Evolutionary conservation across 148 eudicot genomes (phyloP).

Genomic region (Linanthus parryae): DNA sequence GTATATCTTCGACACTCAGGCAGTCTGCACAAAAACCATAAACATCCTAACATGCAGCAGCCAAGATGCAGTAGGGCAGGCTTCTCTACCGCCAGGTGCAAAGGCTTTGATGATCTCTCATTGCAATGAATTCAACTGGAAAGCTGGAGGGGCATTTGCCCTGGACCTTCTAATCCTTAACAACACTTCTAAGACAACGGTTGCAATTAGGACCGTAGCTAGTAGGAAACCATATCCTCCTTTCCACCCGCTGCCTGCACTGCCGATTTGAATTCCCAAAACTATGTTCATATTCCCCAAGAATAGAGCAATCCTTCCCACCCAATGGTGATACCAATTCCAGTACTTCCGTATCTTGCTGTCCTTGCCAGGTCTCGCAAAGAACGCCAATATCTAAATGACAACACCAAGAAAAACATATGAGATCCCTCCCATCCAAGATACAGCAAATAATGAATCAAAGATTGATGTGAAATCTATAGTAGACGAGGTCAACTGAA

Average conservation of each 20-base stretch:
- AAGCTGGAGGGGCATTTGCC: conserved; percentile 32
- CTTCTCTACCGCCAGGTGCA: too few relatives aligned
- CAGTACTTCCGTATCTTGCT: conserved; percentile 67
- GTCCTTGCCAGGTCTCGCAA: conserved; percentile 64
- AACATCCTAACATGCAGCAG: too few relatives aligned
- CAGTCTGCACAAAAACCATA: too few relatives aligned
- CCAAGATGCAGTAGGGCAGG: too few relatives aligned
- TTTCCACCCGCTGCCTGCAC: conserved; percentile 69
- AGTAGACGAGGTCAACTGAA: too few relatives aligned
- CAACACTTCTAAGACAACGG: conserved; percentile 56
- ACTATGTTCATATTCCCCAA: conserved; percentile 73
- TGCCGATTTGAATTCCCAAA: conserved; percentile 67
- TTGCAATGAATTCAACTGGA: conserved; percentile 39
- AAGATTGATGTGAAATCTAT: too few relatives aligned
- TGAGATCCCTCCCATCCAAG: neutral
- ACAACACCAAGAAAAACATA: neutral
- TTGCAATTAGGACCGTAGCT: conserved; percentile 29
- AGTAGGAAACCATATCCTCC: conserved; percentile 80
- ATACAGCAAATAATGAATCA: too few relatives aligned
- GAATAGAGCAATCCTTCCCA: conserved; percentile 69
- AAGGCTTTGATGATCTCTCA: neutral
- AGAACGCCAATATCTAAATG: conserved; percentile 72
- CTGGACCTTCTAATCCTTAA: conserved; percentile 39
- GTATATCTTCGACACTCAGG: too few relatives aligned
- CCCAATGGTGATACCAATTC: conserved; percentile 74